phyloP scores from a whole-genome alignment of 805 yeast species.

The Metschnikowia noctiluminum region DNA sequence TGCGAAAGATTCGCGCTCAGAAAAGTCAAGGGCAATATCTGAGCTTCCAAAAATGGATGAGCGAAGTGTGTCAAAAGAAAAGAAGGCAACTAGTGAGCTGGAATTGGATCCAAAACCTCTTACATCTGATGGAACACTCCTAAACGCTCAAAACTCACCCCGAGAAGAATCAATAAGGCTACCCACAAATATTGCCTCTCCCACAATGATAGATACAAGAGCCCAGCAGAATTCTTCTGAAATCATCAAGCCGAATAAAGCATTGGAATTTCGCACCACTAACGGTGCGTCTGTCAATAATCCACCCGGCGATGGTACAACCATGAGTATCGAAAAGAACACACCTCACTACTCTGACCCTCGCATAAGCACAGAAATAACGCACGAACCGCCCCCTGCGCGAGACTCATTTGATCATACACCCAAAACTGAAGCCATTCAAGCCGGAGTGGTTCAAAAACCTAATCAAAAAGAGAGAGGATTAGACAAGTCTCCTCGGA shows the following conservation, averaged over 20 bases:
- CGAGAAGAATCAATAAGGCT: neutral
- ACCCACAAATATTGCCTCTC: too few species aligned
- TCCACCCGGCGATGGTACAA: too few species aligned
- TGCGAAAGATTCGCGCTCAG: constrained; percentile 76
- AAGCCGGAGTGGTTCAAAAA: neutral
- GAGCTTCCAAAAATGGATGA: constrained; percentile 15
- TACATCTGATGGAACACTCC: neutral
- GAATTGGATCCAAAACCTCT: neutral
- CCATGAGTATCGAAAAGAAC: too few species aligned
- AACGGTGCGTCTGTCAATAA: too few species aligned
- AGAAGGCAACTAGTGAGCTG: neutral
- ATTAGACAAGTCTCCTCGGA: neutral
- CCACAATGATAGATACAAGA: too few species aligned
- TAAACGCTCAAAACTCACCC: neutral
- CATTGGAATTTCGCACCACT: too few species aligned
- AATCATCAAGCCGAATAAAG: too few species aligned
- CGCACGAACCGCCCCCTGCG: neutral
- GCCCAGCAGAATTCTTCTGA: too few species aligned
- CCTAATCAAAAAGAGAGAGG: neutral
- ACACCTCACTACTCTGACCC: neutral
- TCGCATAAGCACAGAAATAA: neutral
- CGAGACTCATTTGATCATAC: neutral
- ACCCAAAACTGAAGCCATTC: neutral
- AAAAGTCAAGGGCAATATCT: constrained; percentile 38
- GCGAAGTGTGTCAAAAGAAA: neutral